Percentiles rank a stretch among this genome's conserved stretches.
These are phyloP conservation scores for Jamesozyma hellenica DNA, from an alignment of 805 yeast genomes.

Conservation along the genomic window DNA sequence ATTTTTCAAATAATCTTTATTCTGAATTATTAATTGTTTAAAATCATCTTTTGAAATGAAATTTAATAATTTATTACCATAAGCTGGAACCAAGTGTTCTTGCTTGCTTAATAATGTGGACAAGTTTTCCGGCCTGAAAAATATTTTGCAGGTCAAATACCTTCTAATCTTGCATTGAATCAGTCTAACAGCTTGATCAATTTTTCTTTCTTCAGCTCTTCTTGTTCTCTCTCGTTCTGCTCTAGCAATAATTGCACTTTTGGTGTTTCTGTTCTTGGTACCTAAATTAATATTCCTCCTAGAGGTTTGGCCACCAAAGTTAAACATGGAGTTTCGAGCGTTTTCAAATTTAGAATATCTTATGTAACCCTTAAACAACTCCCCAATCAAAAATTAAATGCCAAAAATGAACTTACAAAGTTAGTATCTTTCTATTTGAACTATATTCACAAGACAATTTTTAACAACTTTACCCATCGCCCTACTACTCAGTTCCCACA, in stretches of 20 bases:
- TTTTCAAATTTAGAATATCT: no score
- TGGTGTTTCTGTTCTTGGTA: conserved; percentile 33
- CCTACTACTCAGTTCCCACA: no score
- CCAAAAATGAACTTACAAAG: no score
- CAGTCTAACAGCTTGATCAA: conserved; percentile 37
- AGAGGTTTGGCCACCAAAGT: conserved; percentile 58
- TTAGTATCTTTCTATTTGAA: no score
- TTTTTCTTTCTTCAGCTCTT: conserved; percentile 47
- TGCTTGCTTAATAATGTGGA: background rate
- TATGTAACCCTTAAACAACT: no score
- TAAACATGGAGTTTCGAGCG: conserved; percentile 24
- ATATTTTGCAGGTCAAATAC: conserved; percentile 26
- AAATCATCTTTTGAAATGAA: conserved; percentile 7
- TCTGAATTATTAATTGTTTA: conserved; percentile 3
- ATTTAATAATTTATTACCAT: conserved; percentile 23
- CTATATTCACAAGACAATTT: no score
- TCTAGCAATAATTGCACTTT: conserved; percentile 42
- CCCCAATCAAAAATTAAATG: no score
- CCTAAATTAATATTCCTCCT: conserved; percentile 52
- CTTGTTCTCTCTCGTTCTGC: conserved; percentile 57
- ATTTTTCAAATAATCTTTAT: conserved; percentile 7
- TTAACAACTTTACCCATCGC: no score
- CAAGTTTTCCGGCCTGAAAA: conserved; percentile 16
- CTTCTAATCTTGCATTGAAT: conserved; percentile 44
- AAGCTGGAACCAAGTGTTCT: conserved; percentile 21